Evolutionary conservation across 2,329 filamentous ascomycete species (phyloP).

Genomic region (Akanthomyces lecanii): DNA sequence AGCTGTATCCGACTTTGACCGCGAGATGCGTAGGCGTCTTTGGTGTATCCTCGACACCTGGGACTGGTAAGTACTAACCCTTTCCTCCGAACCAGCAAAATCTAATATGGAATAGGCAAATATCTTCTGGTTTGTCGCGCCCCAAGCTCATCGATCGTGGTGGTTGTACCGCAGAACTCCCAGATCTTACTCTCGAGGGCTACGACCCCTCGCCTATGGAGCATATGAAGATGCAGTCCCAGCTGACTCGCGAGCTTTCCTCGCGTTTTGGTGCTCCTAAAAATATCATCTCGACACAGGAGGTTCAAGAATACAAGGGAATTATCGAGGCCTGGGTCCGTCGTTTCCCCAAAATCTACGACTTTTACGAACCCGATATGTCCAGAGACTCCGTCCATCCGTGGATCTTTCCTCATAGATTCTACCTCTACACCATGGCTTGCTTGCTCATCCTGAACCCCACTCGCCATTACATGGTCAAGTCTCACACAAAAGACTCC

Average conservation of each 20-base stretch:
- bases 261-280: slow-evolving; percentile 25
- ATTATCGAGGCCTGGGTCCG: slow-evolving; percentile 38
- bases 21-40: slow-evolving; percentile 29
- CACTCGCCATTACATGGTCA: slow-evolving; percentile 43
- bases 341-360: slow-evolving; percentile 39
- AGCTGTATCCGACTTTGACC: slow-evolving; percentile 26
- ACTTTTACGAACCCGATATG: slow-evolving; percentile 36
- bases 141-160: slow-evolving; percentile 33
- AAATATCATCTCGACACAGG: slow-evolving; percentile 25
- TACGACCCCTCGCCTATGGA: slow-evolving; percentile 30
- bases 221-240: slow-evolving; percentile 30
- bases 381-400: slow-evolving; percentile 35
- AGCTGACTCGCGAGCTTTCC: slow-evolving; percentile 24
- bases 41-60: slow-evolving; percentile 32
- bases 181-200: slow-evolving; percentile 31
- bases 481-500: slow-evolving; percentile 26
- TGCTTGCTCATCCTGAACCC: slow-evolving; percentile 45
- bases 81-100: neutral
- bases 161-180: slow-evolving; percentile 31
- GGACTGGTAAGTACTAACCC: slow-evolving; percentile 28
- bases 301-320: slow-evolving; percentile 26
- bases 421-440: slow-evolving; percentile 40
- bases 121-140: slow-evolving; percentile 31
- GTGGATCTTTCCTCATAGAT: slow-evolving; percentile 44
- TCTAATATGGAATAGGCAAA: slow-evolving; percentile 25